Percentiles rank a stretch among this genome's conserved stretches.
These are phyloP conservation scores for Pezicula rhizophila DNA, from an alignment of 2,329 filamentous ascomycete species.

Conservation along the genomic window DNA sequence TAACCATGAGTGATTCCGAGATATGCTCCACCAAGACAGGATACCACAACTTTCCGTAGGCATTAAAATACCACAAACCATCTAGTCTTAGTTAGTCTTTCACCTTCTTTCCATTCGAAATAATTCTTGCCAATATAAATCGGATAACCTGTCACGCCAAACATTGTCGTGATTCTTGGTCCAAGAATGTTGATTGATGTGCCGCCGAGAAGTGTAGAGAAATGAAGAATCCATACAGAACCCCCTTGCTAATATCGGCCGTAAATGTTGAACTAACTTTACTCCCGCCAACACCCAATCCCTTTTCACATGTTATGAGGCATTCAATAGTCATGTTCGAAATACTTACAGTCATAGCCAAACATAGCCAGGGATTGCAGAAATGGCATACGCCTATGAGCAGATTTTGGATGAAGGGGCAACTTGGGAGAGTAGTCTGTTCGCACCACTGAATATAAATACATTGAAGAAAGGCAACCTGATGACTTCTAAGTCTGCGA, in stretches of 20 bases:
- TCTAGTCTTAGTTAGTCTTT: not conserved
- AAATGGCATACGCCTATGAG: slow-evolving; percentile 3
- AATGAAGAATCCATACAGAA: slow-evolving; percentile 9
- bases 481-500: too few relatives aligned
- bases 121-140: not conserved
- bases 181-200: slow-evolving; percentile 6
- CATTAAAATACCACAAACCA: slow-evolving; percentile 8
- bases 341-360: slow-evolving; percentile 4
- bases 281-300: slow-evolving; percentile 11
- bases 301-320: not conserved
- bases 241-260: slow-evolving; percentile 1
- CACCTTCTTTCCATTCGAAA: not conserved
- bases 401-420: too few relatives aligned
- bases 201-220: slow-evolving; percentile 5
- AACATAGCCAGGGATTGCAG: slow-evolving; percentile 10
- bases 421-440: too few relatives aligned
- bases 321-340: too few relatives aligned
- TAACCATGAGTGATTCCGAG: slow-evolving; percentile 2
- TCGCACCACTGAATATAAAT: too few relatives aligned
- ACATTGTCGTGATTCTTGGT: not conserved
- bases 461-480: too few relatives aligned
- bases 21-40: slow-evolving; percentile 5
- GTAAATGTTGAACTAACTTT: slow-evolving; percentile 8
- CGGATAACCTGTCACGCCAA: not conserved
- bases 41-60: slow-evolving; percentile 9